These are phyloP conservation scores for Penicillium sp. DNA, from an alignment of 2,329 filamentous ascomycete species.

Conservation along the genomic window DNA sequence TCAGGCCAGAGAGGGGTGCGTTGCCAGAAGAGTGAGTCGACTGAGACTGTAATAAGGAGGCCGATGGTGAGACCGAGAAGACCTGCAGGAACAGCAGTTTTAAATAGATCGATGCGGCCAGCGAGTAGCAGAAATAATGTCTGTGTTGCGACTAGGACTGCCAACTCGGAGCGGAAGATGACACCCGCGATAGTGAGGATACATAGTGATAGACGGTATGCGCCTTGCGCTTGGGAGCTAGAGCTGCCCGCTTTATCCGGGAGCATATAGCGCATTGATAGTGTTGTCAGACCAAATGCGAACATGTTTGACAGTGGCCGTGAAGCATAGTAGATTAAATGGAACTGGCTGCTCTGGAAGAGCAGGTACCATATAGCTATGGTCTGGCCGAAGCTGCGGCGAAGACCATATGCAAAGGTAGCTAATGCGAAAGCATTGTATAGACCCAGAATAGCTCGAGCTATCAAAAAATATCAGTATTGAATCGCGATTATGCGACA, in stretches of 20 bases:
- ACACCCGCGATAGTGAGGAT: constrained; percentile 78
- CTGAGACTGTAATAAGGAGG: constrained; percentile 66
- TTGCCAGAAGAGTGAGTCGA: constrained; percentile 97
- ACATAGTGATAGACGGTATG: constrained; percentile 66
- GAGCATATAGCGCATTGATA: constrained; percentile 51
- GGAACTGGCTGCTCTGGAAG: constrained; percentile 83
- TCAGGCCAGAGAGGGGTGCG: constrained; percentile 80
- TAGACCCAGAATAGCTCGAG: constrained; percentile 74
- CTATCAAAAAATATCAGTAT: constrained; percentile 37
- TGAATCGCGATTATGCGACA: neutral
- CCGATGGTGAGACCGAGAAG: constrained; percentile 65
- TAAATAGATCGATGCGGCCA: constrained; percentile 54
- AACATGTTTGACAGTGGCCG: constrained; percentile 95
- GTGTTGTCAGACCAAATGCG: constrained; percentile 69
- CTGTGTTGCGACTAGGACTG: constrained; percentile 72
- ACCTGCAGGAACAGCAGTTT: constrained; percentile 65
- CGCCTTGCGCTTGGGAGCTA: constrained; percentile 17
- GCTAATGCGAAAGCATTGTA: constrained; percentile 71
- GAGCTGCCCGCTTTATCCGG: constrained; percentile 35
- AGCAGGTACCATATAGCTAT: constrained; percentile 77
- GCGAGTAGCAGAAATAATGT: constrained; percentile 64
- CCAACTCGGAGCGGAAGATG: constrained; percentile 87
- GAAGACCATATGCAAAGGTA: constrained; percentile 64
- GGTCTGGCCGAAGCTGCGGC: constrained; percentile 65
- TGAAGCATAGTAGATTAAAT: constrained; percentile 89